Conservation (phyloP, 1,139 yeast species). For the Meyerozyma carpophila region DNA sequence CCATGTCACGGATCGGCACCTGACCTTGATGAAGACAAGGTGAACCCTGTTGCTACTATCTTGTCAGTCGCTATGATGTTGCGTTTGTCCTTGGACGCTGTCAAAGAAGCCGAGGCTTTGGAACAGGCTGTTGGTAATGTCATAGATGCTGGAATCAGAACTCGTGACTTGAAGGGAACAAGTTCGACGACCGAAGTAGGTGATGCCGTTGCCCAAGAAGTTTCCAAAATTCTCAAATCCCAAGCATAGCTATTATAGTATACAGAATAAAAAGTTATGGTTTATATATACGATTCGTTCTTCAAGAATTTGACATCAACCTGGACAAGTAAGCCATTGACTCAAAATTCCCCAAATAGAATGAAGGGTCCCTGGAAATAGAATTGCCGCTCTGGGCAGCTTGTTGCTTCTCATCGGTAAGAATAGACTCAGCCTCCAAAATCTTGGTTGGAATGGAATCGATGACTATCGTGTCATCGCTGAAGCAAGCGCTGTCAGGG, state of each 20-base stretch:
- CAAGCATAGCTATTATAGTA: slow-evolving; percentile 3
- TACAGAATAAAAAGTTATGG: slow-evolving; percentile 19
- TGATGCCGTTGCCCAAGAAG: slow-evolving; percentile 78
- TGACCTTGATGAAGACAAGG: slow-evolving; percentile 80
- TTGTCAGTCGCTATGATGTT: slow-evolving; percentile 97
- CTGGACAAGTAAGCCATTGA: slow-evolving; percentile 33
- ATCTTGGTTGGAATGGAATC: background rate
- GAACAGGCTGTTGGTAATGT: slow-evolving; percentile 85
- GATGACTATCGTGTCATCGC: background rate
- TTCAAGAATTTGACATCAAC: slow-evolving; percentile 15
- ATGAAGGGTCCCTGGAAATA: background rate
- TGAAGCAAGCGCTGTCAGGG: background rate
- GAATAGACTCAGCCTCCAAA: background rate
- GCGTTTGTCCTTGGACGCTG: slow-evolving; percentile 76
- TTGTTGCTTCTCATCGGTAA: background rate
- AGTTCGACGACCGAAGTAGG: slow-evolving; percentile 85
- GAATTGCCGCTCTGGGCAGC: background rate
- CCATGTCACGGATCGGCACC: slow-evolving; percentile 99
- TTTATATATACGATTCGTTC: background rate
- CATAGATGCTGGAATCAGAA: slow-evolving; percentile 77
- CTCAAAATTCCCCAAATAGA: slow-evolving; percentile 9
- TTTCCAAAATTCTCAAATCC: slow-evolving; percentile 47
- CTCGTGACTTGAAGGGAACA: slow-evolving; percentile 85
- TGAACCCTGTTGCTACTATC: slow-evolving; percentile 92
- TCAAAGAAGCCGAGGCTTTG: slow-evolving; percentile 80